Evolutionary conservation across 2,329 filamentous ascomycete genomes (phyloP).

Genomic region (Alternaria brassicae): DNA sequence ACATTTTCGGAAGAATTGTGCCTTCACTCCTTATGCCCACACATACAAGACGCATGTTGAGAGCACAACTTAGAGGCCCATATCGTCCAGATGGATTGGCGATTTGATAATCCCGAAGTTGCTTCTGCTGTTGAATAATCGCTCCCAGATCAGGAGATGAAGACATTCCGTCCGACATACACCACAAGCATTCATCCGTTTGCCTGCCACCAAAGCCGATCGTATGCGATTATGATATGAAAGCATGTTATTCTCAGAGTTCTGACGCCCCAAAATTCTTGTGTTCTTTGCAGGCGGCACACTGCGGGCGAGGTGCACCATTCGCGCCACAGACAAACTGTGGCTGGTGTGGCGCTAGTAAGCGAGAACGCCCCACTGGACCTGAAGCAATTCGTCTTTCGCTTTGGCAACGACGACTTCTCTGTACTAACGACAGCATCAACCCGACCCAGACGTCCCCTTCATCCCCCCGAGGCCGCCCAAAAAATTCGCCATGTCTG

Average conservation of each 20-base stretch:
- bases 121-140: too few relatives aligned
- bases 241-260: too few relatives aligned
- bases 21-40: background rate
- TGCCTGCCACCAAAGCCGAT: background rate
- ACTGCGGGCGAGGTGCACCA: background rate
- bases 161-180: too few relatives aligned
- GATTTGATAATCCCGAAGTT: too few relatives aligned
- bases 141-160: too few relatives aligned
- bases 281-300: background rate
- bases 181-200: too few relatives aligned
- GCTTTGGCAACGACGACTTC: conserved; percentile 9
- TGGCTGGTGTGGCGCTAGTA: conserved; percentile 9
- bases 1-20: background rate
- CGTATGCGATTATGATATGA: background rate
- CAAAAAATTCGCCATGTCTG: conserved; percentile 47
- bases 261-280: background rate
- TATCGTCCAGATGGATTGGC: background rate
- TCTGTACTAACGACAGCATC: conserved; percentile 44
- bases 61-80: background rate
- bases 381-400: conserved; percentile 1
- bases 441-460: conserved; percentile 37
- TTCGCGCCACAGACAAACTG: background rate
- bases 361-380: conserved; percentile 7
- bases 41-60: background rate
- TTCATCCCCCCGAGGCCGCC: conserved; percentile 32